Evolutionary conservation across 768 basidiomycete genomes (phyloP).

Genomic region (Mycena indigotica): DNA sequence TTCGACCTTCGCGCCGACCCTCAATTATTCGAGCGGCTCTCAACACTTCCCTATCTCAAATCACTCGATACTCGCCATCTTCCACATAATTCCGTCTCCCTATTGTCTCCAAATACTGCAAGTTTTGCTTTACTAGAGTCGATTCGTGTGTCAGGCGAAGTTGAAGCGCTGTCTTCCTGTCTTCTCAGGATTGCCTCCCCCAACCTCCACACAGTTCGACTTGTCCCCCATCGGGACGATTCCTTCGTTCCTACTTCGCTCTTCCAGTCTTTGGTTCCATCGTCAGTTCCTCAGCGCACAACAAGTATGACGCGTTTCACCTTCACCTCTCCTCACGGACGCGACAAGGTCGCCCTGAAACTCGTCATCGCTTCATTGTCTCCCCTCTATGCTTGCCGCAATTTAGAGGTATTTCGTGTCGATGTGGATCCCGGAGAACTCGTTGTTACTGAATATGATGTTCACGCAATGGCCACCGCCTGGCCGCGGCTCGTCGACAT

Average conservation of each 20-base stretch:
- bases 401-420: slow-evolving; percentile 17
- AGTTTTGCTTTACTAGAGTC: slow-evolving; percentile 11
- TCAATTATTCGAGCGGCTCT: slow-evolving; percentile 4
- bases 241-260: slow-evolving; percentile 1
- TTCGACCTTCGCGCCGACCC: slow-evolving; percentile 13
- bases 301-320: slow-evolving; percentile 13
- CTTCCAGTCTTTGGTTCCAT: slow-evolving; percentile 9
- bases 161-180: slow-evolving; percentile 8
- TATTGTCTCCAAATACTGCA: not conserved
- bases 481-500: slow-evolving; percentile 15
- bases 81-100: not conserved
- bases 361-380: slow-evolving; percentile 15
- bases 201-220: slow-evolving; percentile 7
- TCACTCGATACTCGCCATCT: slow-evolving; percentile 17
- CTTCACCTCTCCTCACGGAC: slow-evolving; percentile 5
- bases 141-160: slow-evolving; percentile 14
- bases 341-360: not conserved
- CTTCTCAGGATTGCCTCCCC: slow-evolving; percentile 17
- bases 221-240: not conserved
- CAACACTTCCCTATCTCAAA: slow-evolving; percentile 15
- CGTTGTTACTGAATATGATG: slow-evolving; percentile 13
- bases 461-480: slow-evolving; percentile 16
- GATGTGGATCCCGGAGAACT: slow-evolving; percentile 11
- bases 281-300: slow-evolving; percentile 6
- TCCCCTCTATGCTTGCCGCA: slow-evolving; percentile 13